Evolutionary conservation across 192 early-diverging fungal genomes (phyloP).

Genomic region (Rhizophagus sp.): DNA sequence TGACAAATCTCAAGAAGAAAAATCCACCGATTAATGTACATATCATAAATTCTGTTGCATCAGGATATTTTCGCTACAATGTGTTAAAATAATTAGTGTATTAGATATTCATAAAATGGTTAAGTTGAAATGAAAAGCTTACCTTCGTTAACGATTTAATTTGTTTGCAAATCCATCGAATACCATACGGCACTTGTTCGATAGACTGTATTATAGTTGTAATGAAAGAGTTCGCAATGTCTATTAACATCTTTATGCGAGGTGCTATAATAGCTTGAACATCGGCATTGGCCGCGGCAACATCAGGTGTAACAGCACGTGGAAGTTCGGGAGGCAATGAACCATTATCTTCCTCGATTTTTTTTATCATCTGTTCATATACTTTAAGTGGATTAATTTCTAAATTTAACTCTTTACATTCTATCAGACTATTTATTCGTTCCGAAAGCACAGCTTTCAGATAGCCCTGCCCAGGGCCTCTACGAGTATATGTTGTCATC

Average conservation of each 20-base stretch:
- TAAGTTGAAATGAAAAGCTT: not conserved
- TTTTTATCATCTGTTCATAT: conserved; percentile 80
- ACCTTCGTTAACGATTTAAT: conserved; percentile 86
- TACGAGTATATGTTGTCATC: conserved; percentile 96
- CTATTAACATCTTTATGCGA: conserved; percentile 77
- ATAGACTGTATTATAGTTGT: conserved; percentile 83
- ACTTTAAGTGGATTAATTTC: conserved; percentile 96
- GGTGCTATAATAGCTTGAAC: conserved; percentile 85
- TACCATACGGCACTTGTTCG: conserved; percentile 90
- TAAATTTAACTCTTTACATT: conserved; percentile 80
- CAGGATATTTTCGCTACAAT: conserved; percentile 77
- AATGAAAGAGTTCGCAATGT: conserved; percentile 84
- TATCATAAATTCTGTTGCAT: conserved; percentile 83
- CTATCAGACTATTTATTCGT: conserved; percentile 78
- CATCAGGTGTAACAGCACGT: conserved; percentile 77
- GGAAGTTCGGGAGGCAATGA: conserved; percentile 64
- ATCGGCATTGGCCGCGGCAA: conserved; percentile 76
- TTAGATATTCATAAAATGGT: not conserved
- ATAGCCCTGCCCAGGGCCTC: conserved; percentile 92
- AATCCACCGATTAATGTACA: conserved; percentile 97
- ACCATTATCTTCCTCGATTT: conserved; percentile 71
- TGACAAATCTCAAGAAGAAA: conserved; percentile 95
- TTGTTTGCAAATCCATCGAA: conserved; percentile 99
- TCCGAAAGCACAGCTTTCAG: conserved; percentile 82
- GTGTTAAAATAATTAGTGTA: not conserved